Evolutionary conservation across 1,284 basidiomycete species (phyloP), one percentile per base, ranked within the genome.

Genomic region (Apiotrichum siamense): DNA sequence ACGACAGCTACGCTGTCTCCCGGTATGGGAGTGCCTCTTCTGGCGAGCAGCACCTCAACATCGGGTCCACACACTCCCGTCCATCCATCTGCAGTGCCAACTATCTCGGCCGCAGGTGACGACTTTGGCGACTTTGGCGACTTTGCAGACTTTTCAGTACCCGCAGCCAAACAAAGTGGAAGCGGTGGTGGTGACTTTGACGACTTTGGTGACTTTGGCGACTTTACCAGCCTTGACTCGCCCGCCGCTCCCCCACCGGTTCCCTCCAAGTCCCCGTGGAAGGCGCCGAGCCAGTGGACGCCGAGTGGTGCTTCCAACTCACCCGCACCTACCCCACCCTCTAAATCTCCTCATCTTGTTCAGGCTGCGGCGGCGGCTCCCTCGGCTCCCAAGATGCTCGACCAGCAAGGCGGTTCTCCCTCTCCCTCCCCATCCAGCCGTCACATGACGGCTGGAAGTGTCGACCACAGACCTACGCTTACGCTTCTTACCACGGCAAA

Each of bases 81-180:
- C 18, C 44, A 17, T 36, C 21, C 38, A 7, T n/a, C 35, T 27
- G 15, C 38, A 32, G 18, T 33, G 10, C 18, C 17, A 7, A 35
- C n/a, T 21, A 1, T 43, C 15, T 21, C 29, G 12, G 21, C 43
- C 17, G n/a, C 45, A 2, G 36, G 26, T 25, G 47, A 47, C 24
- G 55, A 57, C 44, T 53, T 54, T 37, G 53, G 44, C 27, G 52
- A 54, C 50, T 58, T 49, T 32, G 27, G 20, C 4, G 47, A 49
- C 39, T 49, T 52, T 27, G 36, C 27, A 7, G 51, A 47, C 46
- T 47, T 47, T 27, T 37, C 45, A 15, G 18, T 46, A 0, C 23
- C 36, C 3, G 11, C 45, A 11, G 18, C 40, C n/a, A 15, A 35
- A n/a, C 7, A 11, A 7, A n/a, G 12, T 11, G 29, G 29, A 9